Conservation (phyloP, 352 stramenopile species). For the Phytophthora cajani region DNA sequence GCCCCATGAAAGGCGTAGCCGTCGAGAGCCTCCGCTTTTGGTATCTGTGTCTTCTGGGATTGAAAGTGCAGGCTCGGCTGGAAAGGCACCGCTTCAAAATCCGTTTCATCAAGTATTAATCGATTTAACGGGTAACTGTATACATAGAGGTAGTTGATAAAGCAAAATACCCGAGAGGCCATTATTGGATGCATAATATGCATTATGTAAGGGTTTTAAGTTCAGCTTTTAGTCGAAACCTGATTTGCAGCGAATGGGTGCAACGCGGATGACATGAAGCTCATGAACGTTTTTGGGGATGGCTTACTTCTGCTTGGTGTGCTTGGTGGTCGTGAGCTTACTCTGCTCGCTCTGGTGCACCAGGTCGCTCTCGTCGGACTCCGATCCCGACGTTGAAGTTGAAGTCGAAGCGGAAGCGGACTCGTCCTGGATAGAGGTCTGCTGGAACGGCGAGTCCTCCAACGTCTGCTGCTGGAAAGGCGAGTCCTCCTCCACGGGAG, state of each 20-base stretch:
- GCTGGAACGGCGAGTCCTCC: background rate
- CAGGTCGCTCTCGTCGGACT: background rate
- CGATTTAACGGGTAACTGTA: background rate
- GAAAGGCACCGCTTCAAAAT: background rate
- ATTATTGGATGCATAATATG: slow-evolving; percentile 1
- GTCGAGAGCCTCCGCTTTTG: background rate
- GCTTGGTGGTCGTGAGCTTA: background rate
- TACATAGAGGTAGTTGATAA: background rate
- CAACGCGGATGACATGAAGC: background rate
- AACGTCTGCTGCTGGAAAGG: too few relatives aligned
- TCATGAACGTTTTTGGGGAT: background rate
- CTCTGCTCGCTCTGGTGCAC: background rate
- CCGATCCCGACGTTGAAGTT: slow-evolving; percentile 7
- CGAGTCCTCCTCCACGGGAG: background rate
- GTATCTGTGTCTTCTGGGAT: background rate
- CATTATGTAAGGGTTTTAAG: background rate
- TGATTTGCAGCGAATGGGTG: slow-evolving; percentile 20
- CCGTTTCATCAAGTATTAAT: background rate
- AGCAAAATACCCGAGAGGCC: background rate
- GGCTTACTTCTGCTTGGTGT: background rate
- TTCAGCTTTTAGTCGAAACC: slow-evolving; percentile 20
- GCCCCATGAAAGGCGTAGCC: slow-evolving; percentile 57
- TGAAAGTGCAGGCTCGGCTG: background rate
- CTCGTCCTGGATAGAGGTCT: background rate
- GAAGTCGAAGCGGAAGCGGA: slow-evolving; percentile 2